Evolutionary conservation across 805 yeast genomes (phyloP).

Genomic region (Naumovozyma dairenensis): DNA sequence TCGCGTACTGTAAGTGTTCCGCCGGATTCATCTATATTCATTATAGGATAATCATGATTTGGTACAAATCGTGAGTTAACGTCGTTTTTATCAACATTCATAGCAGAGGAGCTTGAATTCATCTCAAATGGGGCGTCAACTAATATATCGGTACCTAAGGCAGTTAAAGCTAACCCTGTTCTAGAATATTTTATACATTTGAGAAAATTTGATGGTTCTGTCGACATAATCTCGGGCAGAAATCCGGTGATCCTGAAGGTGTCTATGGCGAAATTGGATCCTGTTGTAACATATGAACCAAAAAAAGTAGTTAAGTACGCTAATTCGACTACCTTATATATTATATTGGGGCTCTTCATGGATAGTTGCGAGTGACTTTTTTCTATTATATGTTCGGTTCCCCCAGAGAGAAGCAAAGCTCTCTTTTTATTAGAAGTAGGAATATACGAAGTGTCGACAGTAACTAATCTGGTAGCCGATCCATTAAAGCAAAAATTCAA

Average conservation of each 20-base stretch:
- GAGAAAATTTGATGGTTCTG: constrained; percentile 27
- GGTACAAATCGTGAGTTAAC: constrained; percentile 34
- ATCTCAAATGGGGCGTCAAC: too few species aligned
- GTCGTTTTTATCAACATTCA: constrained; percentile 15
- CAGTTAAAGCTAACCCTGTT: constrained; percentile 35
- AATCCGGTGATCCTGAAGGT: constrained; percentile 58
- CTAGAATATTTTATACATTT: constrained; percentile 15
- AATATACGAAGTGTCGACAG: constrained; percentile 12
- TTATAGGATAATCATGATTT: constrained; percentile 63
- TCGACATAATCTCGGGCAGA: constrained; percentile 70
- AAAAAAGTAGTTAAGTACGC: constrained; percentile 57
- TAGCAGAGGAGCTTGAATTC: too few species aligned
- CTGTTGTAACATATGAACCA: constrained; percentile 50
- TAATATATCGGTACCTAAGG: constrained; percentile 76
- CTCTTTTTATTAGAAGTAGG: constrained; percentile 12
- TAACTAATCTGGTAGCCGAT: constrained; percentile 20
- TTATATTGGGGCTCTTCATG: constrained; percentile 7
- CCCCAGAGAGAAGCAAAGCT: too few species aligned
- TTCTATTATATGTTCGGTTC: too few species aligned
- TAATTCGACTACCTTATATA: constrained; percentile 47
- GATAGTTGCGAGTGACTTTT: too few species aligned
- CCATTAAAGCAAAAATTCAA: constrained; percentile 21
- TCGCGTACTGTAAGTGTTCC: constrained; percentile 32
- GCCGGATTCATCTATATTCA: constrained; percentile 27
- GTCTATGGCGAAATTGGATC: constrained; percentile 71